Conservation (phyloP, 148 eudicot genomes). For the Vaccinium macrocarpon region DNA sequence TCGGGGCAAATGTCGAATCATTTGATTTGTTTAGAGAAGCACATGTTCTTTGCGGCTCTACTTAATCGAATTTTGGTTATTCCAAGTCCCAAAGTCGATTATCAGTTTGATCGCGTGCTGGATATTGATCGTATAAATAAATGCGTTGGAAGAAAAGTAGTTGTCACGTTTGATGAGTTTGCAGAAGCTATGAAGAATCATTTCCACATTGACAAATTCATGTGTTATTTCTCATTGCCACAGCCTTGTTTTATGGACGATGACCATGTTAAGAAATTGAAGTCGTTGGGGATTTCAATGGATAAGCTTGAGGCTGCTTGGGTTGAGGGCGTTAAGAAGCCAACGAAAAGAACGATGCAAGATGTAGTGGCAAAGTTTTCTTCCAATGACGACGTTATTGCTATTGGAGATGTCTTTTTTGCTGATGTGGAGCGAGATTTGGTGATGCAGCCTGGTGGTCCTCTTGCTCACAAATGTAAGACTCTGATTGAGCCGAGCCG, state of each 20-base stretch:
- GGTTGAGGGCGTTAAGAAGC: conserved; percentile 81
- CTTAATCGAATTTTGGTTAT: conserved; percentile 73
- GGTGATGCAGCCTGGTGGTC: conserved; percentile 99
- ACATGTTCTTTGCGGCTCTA: conserved; percentile 93
- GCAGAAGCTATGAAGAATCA: conserved; percentile 58
- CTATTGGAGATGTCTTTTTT: conserved; percentile 92
- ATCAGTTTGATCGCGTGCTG: conserved; percentile 58
- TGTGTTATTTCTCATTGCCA: conserved; percentile 81
- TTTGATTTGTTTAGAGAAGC: conserved; percentile 94
- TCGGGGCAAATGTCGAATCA: conserved; percentile 98
- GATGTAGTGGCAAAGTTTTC: conserved; percentile 66
- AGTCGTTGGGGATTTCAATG: conserved; percentile 64
- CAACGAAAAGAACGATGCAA: conserved; percentile 54
- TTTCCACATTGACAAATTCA: conserved; percentile 66
- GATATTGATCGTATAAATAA: conserved; percentile 87
- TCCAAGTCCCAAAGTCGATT: conserved; percentile 86
- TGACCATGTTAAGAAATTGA: conserved; percentile 84
- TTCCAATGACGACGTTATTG: conserved; percentile 74
- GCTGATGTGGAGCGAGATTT: conserved; percentile 84
- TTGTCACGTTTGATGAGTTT: conserved; percentile 77
- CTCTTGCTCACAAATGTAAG: conserved; percentile 85
- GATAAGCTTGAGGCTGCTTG: conserved; percentile 79
- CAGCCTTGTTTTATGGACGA: conserved; percentile 73
- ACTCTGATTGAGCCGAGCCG: conserved; percentile 90
- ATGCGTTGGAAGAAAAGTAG: conserved; percentile 83